These are phyloP conservation scores for Adansonia digitata DNA, from an alignment of 345 rosid species.

Conservation along the genomic window DNA sequence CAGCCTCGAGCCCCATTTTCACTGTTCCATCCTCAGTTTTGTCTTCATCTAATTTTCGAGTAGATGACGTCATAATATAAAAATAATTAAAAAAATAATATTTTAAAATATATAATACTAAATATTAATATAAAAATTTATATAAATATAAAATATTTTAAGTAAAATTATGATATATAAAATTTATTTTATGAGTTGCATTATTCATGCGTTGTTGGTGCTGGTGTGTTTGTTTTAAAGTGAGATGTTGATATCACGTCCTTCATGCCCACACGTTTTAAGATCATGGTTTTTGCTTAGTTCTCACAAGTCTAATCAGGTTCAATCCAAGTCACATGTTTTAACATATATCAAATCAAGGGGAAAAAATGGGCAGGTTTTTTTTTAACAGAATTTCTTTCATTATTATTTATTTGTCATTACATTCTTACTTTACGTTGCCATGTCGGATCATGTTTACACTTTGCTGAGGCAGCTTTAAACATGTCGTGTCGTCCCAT, in stretches of 20 bases:
- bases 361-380: not conserved
- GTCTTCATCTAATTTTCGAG: conserved; percentile 6
- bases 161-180: too few species aligned
- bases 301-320: not conserved
- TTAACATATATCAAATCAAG: not conserved
- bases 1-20: not conserved
- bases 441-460: conserved; percentile 7
- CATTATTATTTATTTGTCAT: not conserved
- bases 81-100: too few species aligned
- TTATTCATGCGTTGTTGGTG: conserved; percentile 4
- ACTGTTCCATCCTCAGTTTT: not conserved
- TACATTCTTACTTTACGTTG: not conserved
- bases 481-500: conserved; percentile 3
- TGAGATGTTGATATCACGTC: not conserved
- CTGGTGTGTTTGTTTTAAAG: too few species aligned
- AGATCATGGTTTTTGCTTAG: not conserved
- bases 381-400: not conserved
- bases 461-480: not conserved
- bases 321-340: conserved; percentile 2
- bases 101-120: too few species aligned
- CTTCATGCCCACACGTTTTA: not conserved
- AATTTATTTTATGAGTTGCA: too few species aligned
- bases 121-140: too few species aligned
- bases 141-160: too few species aligned
- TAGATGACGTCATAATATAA: too few species aligned